Evolutionary conservation across 306 rosid species (phyloP), one percentile per base, ranked within the genome.

Genomic region (Rosa persica): DNA sequence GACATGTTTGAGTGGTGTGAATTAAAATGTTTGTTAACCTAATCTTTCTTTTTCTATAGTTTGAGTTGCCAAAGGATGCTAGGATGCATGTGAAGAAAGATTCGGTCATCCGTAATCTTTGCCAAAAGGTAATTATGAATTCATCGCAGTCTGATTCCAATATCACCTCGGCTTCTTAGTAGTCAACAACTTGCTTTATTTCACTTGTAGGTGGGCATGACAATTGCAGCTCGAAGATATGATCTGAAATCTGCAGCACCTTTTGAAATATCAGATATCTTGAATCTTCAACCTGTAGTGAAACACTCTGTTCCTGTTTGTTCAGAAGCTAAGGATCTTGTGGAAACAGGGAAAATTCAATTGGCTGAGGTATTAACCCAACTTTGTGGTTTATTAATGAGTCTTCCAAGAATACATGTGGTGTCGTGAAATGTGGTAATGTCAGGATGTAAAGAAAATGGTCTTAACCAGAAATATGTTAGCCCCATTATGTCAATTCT

Each of bases 311-410:
- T 95, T 83, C 99, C 99, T 64, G 54, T 90, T 39, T 87, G 98
- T 84, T 90, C 94, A 64, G 99, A 96, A 90, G 99, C 99, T 73
- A 96, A 96, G 88, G 97, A 96, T 42, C 97, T 96, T 62, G 89
- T 96, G 76, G 99, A 96, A 89, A 91, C 98, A 2, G 99, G 99
- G 66, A 96, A 96, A 83, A 87, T 91, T 80, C 94, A 93, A 81
- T 83, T 96, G 87, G 98, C 99, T 55, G 99, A 96, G 99, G 99
- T 96, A 61, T 78, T 82, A 52, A 36, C 43, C 52, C 0, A 52
- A 67, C 66, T 76, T 54, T 79, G 47, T 60, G 79, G 44, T 43
- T 76, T 73, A n/a, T 57, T 64, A 8, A 40, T 36, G 47, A 64
- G 8, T 60, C 38, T 62, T 62, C 34, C 39, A 2, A 62, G 19